phyloP scores from a whole-genome alignment of 2,329 filamentous ascomycete species.

The Intubia oerlemansii region DNA sequence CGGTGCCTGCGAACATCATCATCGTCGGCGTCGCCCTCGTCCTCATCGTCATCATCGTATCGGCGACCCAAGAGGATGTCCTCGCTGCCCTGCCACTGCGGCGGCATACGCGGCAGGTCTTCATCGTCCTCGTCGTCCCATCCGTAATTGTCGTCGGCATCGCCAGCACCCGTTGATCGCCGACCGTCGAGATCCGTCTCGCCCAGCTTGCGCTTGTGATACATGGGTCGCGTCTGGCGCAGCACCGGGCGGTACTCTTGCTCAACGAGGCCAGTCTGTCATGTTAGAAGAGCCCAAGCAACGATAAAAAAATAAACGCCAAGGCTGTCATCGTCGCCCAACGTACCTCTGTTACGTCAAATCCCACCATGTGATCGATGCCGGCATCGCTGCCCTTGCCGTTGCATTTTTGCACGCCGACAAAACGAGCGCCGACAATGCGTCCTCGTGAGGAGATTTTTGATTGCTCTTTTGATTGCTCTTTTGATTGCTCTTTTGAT shows the following conservation, averaged over 20 bases:
- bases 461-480: no score
- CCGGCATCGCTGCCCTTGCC: slow-evolving; percentile 23
- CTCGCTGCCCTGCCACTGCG: slow-evolving; percentile 47
- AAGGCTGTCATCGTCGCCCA: no score
- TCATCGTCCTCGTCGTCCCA: slow-evolving; percentile 45
- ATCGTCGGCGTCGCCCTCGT: slow-evolving; percentile 1
- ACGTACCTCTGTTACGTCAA: slow-evolving; percentile 24
- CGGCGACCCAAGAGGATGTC: slow-evolving; percentile 29
- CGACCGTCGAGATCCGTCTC: slow-evolving; percentile 39
- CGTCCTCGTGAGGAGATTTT: no score
- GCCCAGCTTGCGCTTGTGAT: slow-evolving; percentile 41
- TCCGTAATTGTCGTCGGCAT: slow-evolving; percentile 47
- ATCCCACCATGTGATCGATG: slow-evolving; percentile 24
- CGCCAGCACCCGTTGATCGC: slow-evolving; percentile 13
- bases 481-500: no score
- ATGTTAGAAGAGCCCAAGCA: no score
- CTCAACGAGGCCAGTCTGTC: slow-evolving; percentile 19
- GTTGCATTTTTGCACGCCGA: slow-evolving; percentile 42
- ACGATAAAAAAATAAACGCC: no score
- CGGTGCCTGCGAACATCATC: neutral
- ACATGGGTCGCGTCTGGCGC: slow-evolving; percentile 14
- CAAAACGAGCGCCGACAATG: slow-evolving; percentile 31
- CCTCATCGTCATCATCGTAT: slow-evolving; percentile 6
- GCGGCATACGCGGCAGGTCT: slow-evolving; percentile 35
- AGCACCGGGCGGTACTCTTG: slow-evolving; percentile 19